These are phyloP conservation scores for Aspergillus uvarum DNA, from an alignment of 2,329 filamentous ascomycete species.

Conservation along the genomic window DNA sequence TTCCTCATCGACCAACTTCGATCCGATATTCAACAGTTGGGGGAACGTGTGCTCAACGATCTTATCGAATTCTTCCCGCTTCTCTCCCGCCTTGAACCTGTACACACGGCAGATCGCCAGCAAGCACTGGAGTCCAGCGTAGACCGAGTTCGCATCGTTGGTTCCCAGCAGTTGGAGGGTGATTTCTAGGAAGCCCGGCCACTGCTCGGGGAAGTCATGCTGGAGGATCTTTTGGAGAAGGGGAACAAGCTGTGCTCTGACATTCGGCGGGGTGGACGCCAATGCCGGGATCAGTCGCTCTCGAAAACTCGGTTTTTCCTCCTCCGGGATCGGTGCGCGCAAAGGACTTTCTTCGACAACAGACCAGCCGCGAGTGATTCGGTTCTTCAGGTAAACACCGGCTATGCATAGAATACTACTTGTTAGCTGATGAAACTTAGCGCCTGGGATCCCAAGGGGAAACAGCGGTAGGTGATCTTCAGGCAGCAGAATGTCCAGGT, in stretches of 20 bases:
- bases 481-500: slow-evolving; percentile 14
- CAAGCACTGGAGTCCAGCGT: slow-evolving; percentile 90
- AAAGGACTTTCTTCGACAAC: slow-evolving; percentile 71
- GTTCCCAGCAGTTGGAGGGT: slow-evolving; percentile 85
- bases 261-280: slow-evolving; percentile 72
- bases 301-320: slow-evolving; percentile 83
- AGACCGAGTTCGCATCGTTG: slow-evolving; percentile 81
- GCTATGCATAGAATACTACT: slow-evolving; percentile 53
- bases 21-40: slow-evolving; percentile 80
- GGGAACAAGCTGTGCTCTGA: slow-evolving; percentile 90
- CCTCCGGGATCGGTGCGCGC: slow-evolving; percentile 76
- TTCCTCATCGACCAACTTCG: slow-evolving; percentile 83
- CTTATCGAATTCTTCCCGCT: slow-evolving; percentile 83
- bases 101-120: slow-evolving; percentile 94
- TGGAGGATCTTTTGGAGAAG: slow-evolving; percentile 94
- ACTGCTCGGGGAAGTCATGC: slow-evolving; percentile 89
- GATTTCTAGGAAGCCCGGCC: slow-evolving; percentile 92
- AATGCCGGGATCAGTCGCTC: slow-evolving; percentile 86
- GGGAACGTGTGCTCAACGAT: slow-evolving; percentile 92
- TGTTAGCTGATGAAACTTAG: slow-evolving; percentile 12
- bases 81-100: slow-evolving; percentile 84
- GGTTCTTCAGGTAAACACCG: slow-evolving; percentile 97
- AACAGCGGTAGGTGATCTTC: slow-evolving; percentile 3
- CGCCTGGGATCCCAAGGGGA: slow-evolving; percentile 18
- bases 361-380: slow-evolving; percentile 89